Evolutionary conservation across 805 yeast species (phyloP).

Genomic region (Wickerhamiella sergipiensis): DNA sequence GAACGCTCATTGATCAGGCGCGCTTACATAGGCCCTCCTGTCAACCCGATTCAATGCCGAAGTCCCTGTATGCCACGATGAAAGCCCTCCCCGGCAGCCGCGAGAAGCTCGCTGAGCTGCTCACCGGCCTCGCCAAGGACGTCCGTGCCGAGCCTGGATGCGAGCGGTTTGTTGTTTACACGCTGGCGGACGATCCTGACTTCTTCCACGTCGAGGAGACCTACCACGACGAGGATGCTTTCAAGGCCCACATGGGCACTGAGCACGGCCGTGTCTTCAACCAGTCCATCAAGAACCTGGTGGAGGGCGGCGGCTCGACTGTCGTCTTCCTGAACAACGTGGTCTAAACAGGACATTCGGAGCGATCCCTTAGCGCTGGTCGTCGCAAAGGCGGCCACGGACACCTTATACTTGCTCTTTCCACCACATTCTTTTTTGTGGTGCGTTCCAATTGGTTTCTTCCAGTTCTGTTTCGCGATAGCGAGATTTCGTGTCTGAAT

Average conservation of each 20-base stretch:
- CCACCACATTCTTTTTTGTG: too few species aligned
- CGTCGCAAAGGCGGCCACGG: too few species aligned
- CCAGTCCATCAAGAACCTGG: constrained; percentile 16
- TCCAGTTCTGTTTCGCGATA: too few species aligned
- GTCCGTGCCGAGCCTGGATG: constrained; percentile 19
- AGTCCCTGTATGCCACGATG: constrained; percentile 16
- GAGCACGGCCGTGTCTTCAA: constrained; percentile 19
- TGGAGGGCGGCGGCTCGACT: constrained; percentile 16
- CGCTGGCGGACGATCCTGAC: constrained; percentile 13
- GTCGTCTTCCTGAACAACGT: constrained; percentile 16
- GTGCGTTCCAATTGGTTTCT: too few species aligned
- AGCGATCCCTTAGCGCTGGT: too few species aligned
- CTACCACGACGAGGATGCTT: constrained; percentile 19
- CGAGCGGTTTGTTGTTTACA: constrained; percentile 20
- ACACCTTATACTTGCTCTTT: too few species aligned
- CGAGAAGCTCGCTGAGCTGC: constrained; percentile 12
- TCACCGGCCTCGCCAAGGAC: constrained; percentile 13
- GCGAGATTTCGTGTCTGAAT: too few species aligned
- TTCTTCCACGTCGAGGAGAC: constrained; percentile 19
- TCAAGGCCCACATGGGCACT: constrained; percentile 18
- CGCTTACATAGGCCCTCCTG: too few species aligned
- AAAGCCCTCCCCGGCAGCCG: constrained; percentile 17
- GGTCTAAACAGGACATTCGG: too few species aligned
- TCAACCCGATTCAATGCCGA: constrained; percentile 1
- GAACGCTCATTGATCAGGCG: too few species aligned